These are phyloP conservation scores for Mycena metata DNA, from an alignment of 768 basidiomycete species.

Conservation along the genomic window DNA sequence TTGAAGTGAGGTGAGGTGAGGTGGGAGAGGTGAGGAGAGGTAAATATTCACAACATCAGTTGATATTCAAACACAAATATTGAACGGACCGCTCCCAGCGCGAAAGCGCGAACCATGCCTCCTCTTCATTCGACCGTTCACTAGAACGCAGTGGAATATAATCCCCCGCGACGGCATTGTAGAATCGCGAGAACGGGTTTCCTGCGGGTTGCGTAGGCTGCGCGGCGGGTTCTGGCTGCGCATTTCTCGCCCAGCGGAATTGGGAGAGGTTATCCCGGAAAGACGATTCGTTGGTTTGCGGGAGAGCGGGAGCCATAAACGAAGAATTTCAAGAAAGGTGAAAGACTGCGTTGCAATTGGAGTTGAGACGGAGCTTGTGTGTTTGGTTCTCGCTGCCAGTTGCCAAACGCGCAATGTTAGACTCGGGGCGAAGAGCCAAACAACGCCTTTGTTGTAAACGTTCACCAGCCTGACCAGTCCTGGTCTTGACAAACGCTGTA, in stretches of 20 bases:
- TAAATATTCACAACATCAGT: slow-evolving; percentile 7
- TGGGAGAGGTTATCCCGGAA: slow-evolving; percentile 85
- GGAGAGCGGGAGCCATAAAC: slow-evolving; percentile 31
- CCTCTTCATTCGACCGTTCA: slow-evolving; percentile 92
- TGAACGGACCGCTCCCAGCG: slow-evolving; percentile 88
- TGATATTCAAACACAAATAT: background rate
- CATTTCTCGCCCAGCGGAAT: slow-evolving; percentile 89
- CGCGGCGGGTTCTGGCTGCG: slow-evolving; percentile 59
- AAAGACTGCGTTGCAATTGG: too few species aligned
- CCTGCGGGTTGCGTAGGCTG: slow-evolving; percentile 50
- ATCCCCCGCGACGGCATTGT: slow-evolving; percentile 85
- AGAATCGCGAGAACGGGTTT: slow-evolving; percentile 90
- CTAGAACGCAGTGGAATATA: slow-evolving; percentile 90
- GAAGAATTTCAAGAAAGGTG: too few species aligned
- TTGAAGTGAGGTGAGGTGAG: too few species aligned
- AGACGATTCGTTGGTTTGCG: slow-evolving; percentile 59
- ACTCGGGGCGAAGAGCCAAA: too few species aligned
- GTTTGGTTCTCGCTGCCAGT: too few species aligned
- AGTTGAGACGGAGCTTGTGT: too few species aligned
- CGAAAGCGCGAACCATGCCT: slow-evolving; percentile 92
- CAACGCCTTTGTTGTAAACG: too few species aligned
- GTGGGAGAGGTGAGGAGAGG: too few species aligned
- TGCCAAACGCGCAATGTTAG: too few species aligned
- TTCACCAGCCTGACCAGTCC: too few species aligned
- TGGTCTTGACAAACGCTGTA: too few species aligned